These are phyloP conservation scores for Fusarium verticillioides DNA, from an alignment of 2,329 filamentous ascomycete genomes.

Conservation along the genomic window DNA sequence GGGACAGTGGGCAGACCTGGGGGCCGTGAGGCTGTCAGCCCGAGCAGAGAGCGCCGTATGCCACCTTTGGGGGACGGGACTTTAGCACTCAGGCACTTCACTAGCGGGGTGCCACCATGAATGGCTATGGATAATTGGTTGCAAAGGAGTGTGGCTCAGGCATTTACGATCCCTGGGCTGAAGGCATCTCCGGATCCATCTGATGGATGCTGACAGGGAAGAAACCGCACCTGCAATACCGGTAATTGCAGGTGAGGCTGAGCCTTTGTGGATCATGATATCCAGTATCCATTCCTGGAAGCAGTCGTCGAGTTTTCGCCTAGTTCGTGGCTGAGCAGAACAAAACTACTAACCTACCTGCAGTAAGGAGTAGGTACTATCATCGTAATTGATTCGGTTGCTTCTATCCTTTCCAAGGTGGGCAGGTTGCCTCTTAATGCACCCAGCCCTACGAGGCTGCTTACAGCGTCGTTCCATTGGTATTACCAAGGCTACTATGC, in stretches of 20 bases:
- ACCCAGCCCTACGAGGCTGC: conserved; percentile 24
- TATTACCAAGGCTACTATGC: not conserved
- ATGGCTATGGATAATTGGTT: conserved; percentile 21
- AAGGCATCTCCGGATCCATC: conserved; percentile 25
- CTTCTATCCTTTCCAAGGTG: conserved; percentile 4
- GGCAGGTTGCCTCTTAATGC: conserved; percentile 15
- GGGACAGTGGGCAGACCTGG: not conserved
- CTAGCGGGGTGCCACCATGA: not conserved
- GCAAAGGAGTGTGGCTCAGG: conserved; percentile 20
- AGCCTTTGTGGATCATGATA: conserved; percentile 16
- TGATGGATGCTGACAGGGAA: conserved; percentile 16
- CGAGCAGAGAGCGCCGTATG: conserved; percentile 14
- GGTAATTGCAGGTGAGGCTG: conserved; percentile 22
- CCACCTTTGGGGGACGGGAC: conserved; percentile 7
- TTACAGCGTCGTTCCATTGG: not conserved
- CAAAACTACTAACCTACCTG: not conserved
- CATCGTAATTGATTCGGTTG: not conserved
- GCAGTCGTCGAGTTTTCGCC: conserved; percentile 11
- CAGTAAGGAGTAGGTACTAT: not conserved
- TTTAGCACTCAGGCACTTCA: conserved; percentile 4
- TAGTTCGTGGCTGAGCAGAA: conserved; percentile 19
- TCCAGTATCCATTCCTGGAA: not conserved
- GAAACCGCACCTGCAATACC: conserved; percentile 1
- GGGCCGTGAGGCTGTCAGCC: conserved; percentile 9
- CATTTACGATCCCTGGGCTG: conserved; percentile 1